Conservation (phyloP, 805 yeast species). For the Cyberlindnera saturnus region DNA sequence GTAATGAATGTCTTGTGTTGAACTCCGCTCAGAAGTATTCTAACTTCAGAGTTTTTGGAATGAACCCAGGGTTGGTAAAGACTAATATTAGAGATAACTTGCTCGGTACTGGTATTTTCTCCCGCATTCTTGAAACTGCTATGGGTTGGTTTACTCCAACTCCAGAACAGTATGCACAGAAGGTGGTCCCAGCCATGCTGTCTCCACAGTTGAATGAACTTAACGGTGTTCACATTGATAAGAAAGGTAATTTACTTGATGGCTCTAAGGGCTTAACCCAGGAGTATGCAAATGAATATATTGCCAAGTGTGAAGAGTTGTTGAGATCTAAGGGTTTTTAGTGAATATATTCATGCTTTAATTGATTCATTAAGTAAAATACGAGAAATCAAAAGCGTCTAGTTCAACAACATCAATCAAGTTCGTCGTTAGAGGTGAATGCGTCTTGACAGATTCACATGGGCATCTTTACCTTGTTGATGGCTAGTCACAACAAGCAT, state of each 20-base stretch:
- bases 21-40: constrained; percentile 18
- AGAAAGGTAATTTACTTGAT: constrained; percentile 23
- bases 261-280: constrained; percentile 25
- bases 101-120: constrained; percentile 25
- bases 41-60: constrained; percentile 27
- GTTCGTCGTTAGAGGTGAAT: constrained; percentile 34
- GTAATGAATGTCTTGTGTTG: constrained; percentile 32
- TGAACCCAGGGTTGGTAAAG: constrained; percentile 35
- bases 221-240: constrained; percentile 28
- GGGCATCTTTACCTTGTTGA: constrained; percentile 95
- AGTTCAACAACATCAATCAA: constrained; percentile 17
- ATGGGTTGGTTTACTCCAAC: constrained; percentile 27
- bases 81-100: constrained; percentile 31
- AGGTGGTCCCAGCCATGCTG: constrained; percentile 26
- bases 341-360: constrained; percentile 7
- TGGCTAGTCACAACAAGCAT: constrained; percentile 69
- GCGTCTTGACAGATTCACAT: constrained; percentile 65
- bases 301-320: constrained; percentile 22
- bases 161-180: constrained; percentile 29
- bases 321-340: constrained; percentile 15
- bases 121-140: constrained; percentile 22
- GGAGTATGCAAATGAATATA: constrained; percentile 13
- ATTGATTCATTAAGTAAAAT: constrained; percentile 18
- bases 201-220: constrained; percentile 24
- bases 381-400: constrained; percentile 20